Percentiles rank a stretch among this genome's conserved stretches.
Conservation (phyloP, 2,329 filamentous ascomycete genomes). For the Amylocarpus encephaloides region DNA sequence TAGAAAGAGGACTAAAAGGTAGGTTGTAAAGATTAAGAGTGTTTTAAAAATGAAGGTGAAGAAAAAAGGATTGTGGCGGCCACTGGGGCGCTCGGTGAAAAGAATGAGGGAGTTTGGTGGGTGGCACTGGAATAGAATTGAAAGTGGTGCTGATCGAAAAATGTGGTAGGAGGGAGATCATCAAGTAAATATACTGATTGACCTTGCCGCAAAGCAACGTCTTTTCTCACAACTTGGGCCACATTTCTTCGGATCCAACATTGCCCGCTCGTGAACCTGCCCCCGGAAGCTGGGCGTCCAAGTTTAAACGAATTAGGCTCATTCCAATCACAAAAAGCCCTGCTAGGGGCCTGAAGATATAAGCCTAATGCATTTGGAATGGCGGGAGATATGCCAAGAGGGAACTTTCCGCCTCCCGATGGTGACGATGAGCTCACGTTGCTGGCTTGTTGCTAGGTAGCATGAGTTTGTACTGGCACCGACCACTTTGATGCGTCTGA, state of each 20-base stretch:
- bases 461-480: slow-evolving; percentile 15
- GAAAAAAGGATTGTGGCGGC: slow-evolving; percentile 24
- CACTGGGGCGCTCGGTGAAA: slow-evolving; percentile 29
- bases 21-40: slow-evolving; percentile 13
- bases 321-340: slow-evolving; percentile 5
- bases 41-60: too few relatives aligned
- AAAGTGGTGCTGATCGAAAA: slow-evolving; percentile 20
- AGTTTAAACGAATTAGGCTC: slow-evolving; percentile 21
- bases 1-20: slow-evolving; percentile 8
- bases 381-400: slow-evolving; percentile 8
- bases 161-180: slow-evolving; percentile 6
- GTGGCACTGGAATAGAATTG: slow-evolving; percentile 14
- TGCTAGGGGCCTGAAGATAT: slow-evolving; percentile 6
- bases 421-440: neutral
- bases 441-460: slow-evolving; percentile 3
- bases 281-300: slow-evolving; percentile 12
- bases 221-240: neutral
- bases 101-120: slow-evolving; percentile 19
- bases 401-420: neutral
- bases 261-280: slow-evolving; percentile 19
- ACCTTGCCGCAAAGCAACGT: slow-evolving; percentile 3
- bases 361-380: slow-evolving; percentile 19
- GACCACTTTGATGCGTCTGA: slow-evolving; percentile 18
- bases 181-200: slow-evolving; percentile 20
- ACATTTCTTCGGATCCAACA: slow-evolving; percentile 20